Evolutionary conservation across 805 yeast genomes (phyloP).

Genomic region (Saturnispora galanensis): DNA sequence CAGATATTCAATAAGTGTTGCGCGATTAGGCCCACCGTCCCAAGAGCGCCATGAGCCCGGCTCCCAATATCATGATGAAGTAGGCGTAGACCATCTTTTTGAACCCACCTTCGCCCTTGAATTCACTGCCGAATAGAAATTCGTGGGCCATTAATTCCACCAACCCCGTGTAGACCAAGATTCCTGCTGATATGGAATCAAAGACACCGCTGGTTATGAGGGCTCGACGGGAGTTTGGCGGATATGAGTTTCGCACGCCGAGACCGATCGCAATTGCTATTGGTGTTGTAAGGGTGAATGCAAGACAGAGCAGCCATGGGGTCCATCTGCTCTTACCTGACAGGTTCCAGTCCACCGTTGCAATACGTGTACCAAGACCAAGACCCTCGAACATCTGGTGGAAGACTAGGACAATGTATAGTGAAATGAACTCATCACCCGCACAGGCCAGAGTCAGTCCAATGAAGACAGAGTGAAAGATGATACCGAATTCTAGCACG

Average conservation of each 20-base stretch:
- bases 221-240: conserved; percentile 48
- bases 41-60: conserved; percentile 68
- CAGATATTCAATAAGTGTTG: no score
- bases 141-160: conserved; percentile 78
- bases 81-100: conserved; percentile 43
- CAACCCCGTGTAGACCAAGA: conserved; percentile 64
- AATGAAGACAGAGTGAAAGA: conserved; percentile 76
- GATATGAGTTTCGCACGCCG: conserved; percentile 56
- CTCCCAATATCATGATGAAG: conserved; percentile 48
- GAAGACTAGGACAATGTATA: conserved; percentile 60
- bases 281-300: conserved; percentile 54
- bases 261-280: conserved; percentile 70
- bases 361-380: conserved; percentile 73
- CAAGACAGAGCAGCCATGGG: conserved; percentile 49
- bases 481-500: conserved; percentile 66
- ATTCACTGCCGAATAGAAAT: conserved; percentile 50
- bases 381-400: conserved; percentile 83
- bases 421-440: conserved; percentile 62
- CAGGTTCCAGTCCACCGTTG: conserved; percentile 37
- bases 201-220: conserved; percentile 61
- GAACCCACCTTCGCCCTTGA: conserved; percentile 49
- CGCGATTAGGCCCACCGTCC: conserved; percentile 57
- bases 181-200: conserved; percentile 72
- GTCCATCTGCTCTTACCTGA: conserved; percentile 26
- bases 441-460: conserved; percentile 72